phyloP scores from a whole-genome alignment of 768 basidiomycete genomes.

The Leucosporidium creatinivorum region DNA sequence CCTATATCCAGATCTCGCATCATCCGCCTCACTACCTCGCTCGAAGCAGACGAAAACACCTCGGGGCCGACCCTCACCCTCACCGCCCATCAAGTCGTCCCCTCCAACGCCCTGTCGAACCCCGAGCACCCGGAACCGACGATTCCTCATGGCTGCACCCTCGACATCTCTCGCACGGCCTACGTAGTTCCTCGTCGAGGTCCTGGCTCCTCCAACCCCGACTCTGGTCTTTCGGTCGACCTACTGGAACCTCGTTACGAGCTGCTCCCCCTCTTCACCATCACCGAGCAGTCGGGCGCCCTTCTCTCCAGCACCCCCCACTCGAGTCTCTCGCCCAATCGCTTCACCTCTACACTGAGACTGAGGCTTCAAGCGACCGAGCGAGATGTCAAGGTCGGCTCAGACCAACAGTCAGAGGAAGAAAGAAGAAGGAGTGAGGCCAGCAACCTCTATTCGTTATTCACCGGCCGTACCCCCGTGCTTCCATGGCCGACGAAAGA shows the following conservation, averaged over 20 bases:
- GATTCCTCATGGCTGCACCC: not conserved
- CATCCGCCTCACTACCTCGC: constrained; percentile 7
- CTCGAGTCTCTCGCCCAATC: not conserved
- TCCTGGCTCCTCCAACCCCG: constrained; percentile 5
- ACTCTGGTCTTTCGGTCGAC: constrained; percentile 17
- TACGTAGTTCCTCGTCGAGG: not conserved
- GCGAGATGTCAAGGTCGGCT: not conserved
- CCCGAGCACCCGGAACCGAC: not conserved
- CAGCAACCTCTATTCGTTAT: too few species aligned
- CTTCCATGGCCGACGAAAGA: too few species aligned
- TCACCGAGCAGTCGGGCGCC: constrained; percentile 2
- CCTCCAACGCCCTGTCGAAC: not conserved
- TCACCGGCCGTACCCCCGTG: too few species aligned
- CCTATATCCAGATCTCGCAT: constrained; percentile 15
- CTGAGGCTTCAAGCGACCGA: constrained; percentile 7
- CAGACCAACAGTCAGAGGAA: not conserved
- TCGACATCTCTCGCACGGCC: not conserved
- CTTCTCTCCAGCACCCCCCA: not conserved
- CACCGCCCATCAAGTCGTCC: constrained; percentile 7
- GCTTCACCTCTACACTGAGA: constrained; percentile 3
- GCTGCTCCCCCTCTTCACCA: constrained; percentile 3
- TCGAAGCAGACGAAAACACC: not conserved
- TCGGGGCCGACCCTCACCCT: constrained; percentile 1
- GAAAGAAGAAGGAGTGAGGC: not conserved
- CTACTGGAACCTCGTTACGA: constrained; percentile 11